Conservation (phyloP, 2,329 filamentous ascomycete genomes). For the Clonostachys rhizophaga region DNA sequence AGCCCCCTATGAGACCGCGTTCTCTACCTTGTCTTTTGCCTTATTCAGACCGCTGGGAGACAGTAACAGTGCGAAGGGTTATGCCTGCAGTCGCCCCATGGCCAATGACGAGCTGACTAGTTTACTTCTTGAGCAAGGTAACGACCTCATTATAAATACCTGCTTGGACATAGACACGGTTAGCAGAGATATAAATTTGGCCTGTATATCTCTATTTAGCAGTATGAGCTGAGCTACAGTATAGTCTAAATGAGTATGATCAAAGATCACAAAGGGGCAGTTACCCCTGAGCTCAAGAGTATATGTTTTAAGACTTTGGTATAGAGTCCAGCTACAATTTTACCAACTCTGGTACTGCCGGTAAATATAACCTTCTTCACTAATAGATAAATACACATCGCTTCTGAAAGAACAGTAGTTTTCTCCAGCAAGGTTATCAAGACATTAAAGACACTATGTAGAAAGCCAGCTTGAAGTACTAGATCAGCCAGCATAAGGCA, state of each 20-base stretch:
- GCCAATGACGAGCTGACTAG: conserved; percentile 29
- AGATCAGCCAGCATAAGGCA: conserved; percentile 56
- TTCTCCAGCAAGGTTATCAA: conserved; percentile 52
- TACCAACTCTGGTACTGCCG: conserved; percentile 65
- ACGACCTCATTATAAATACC: conserved; percentile 3
- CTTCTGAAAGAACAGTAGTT: conserved; percentile 60
- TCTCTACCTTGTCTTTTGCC: conserved; percentile 53
- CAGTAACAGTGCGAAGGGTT: conserved; percentile 59
- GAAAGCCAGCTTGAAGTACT: conserved; percentile 68
- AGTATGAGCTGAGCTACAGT: conserved; percentile 47
- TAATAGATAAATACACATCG: conserved; percentile 61
- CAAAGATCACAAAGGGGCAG: conserved; percentile 60
- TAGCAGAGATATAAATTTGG: conserved; percentile 52
- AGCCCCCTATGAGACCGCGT: conserved; percentile 61
- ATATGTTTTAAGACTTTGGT: conserved; percentile 50
- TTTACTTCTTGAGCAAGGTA: not conserved
- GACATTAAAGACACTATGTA: conserved; percentile 70
- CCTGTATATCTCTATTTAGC: conserved; percentile 45
- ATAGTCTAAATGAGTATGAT: conserved; percentile 59
- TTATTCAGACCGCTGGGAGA: conserved; percentile 43
- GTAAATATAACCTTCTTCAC: conserved; percentile 76
- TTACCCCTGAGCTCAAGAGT: conserved; percentile 65
- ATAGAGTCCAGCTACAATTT: conserved; percentile 53
- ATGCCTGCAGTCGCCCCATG: conserved; percentile 48
- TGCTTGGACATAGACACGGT: conserved; percentile 46